A percentile compares a stretch with the other conserved stretches of the same genome.
Conservation (phyloP, 169 alveolate species). For the Toxoplasma gondii region DNA sequence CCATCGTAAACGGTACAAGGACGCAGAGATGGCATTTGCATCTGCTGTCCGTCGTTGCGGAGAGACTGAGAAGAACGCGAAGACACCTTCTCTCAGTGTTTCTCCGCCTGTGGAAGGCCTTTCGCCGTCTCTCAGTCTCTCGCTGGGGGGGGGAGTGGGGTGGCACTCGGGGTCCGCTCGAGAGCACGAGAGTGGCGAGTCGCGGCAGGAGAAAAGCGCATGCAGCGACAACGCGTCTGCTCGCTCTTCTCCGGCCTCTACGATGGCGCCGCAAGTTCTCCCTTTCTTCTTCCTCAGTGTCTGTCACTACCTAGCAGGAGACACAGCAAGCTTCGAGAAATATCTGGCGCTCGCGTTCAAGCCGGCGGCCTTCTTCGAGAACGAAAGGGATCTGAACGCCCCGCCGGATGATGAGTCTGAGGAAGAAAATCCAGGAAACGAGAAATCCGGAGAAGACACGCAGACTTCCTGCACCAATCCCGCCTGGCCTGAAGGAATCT, state of each 20-base stretch:
- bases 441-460: background rate
- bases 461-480: background rate
- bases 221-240: background rate
- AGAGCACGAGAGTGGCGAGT: too few relatives aligned
- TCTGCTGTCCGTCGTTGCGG: background rate
- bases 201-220: background rate
- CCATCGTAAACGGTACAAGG: background rate
- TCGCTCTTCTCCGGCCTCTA: background rate
- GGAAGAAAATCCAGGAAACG: background rate
- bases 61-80: background rate
- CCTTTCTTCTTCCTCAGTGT: conserved; percentile 11
- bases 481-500: background rate
- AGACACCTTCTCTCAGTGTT: background rate
- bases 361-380: background rate
- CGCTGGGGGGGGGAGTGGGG: too few relatives aligned
- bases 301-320: background rate
- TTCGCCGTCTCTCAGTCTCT: too few relatives aligned
- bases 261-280: background rate
- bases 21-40: background rate
- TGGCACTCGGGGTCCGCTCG: too few relatives aligned
- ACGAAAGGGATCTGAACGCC: background rate
- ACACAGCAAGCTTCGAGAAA: background rate
- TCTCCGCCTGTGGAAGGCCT: background rate
- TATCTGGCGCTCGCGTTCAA: background rate
- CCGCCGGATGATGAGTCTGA: background rate